A percentile compares a stretch with the other conserved stretches of the same genome.
These are phyloP conservation scores for Nannochloropsis oceanica DNA, from an alignment of 108 stramenopile species.

Conservation along the genomic window DNA sequence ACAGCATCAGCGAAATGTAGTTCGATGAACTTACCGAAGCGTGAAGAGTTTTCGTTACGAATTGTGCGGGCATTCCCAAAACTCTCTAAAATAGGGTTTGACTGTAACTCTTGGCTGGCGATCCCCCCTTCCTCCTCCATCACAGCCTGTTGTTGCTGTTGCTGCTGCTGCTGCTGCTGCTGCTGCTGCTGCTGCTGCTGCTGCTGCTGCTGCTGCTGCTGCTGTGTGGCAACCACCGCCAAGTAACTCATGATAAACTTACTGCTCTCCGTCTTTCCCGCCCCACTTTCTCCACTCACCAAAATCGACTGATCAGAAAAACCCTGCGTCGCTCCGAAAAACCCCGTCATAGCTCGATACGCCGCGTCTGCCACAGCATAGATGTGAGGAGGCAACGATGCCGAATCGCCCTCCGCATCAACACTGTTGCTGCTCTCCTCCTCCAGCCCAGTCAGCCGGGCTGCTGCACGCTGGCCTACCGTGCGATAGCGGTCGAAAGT, in stretches of 20 bases:
- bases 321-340: slow-evolving; percentile 8
- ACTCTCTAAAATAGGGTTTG: slow-evolving; percentile 87
- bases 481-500: too few relatives aligned
- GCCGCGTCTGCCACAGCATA: slow-evolving; percentile 68
- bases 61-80: slow-evolving; percentile 80
- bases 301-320: slow-evolving; percentile 57
- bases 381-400: slow-evolving; percentile 33
- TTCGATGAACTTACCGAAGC: slow-evolving; percentile 84
- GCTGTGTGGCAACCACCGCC: slow-evolving; percentile 4
- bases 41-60: slow-evolving; percentile 48
- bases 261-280: slow-evolving; percentile 95
- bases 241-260: slow-evolving; percentile 77
- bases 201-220: too few relatives aligned
- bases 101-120: slow-evolving; percentile 49
- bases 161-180: too few relatives aligned
- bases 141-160: neutral
- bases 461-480: too few relatives aligned
- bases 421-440: neutral
- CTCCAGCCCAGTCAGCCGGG: too few relatives aligned
- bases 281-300: slow-evolving; percentile 70
- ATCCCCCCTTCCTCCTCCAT: neutral
- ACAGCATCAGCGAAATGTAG: slow-evolving; percentile 39
- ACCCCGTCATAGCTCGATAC: slow-evolving; percentile 44
- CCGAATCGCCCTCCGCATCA: neutral
- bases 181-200: too few relatives aligned